These are phyloP conservation scores for Stemphylium beticola DNA, from an alignment of 2,329 filamentous ascomycete genomes.

Conservation along the genomic window DNA sequence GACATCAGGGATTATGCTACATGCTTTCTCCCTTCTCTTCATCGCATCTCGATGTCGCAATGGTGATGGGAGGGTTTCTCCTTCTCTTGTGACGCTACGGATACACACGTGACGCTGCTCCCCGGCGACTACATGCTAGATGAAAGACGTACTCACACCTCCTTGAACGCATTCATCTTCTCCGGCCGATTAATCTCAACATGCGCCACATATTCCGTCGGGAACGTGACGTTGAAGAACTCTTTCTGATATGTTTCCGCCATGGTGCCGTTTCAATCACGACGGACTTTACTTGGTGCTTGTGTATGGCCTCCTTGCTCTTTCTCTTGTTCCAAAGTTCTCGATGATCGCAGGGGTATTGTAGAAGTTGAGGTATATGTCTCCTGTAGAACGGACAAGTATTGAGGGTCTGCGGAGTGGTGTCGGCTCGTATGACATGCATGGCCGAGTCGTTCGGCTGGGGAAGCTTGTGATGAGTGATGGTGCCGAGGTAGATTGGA, in stretches of 20 bases:
- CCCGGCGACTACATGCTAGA: background rate
- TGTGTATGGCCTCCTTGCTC: constrained; percentile 11
- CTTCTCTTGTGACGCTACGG: too few relatives aligned
- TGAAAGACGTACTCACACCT: constrained; percentile 56
- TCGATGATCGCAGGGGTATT: fast-evolving
- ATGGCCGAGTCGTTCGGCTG: constrained; percentile 26
- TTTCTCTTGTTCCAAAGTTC: background rate
- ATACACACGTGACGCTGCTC: background rate
- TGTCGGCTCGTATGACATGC: constrained; percentile 16
- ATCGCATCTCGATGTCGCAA: background rate
- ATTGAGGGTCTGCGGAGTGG: background rate
- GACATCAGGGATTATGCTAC: too few relatives aligned
- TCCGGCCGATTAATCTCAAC: constrained; percentile 87
- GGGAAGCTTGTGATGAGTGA: constrained; percentile 4
- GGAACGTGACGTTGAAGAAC: constrained; percentile 77
- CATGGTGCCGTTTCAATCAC: constrained; percentile 20
- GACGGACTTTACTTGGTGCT: background rate
- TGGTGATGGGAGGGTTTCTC: too few relatives aligned
- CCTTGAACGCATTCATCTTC: constrained; percentile 88
- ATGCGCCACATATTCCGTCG: constrained; percentile 77
- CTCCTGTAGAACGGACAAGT: background rate
- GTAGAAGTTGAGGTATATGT: fast-evolving
- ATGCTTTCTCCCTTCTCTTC: too few relatives aligned
- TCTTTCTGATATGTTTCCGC: constrained; percentile 57
- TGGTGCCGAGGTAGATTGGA: constrained; percentile 5